These are phyloP conservation scores for Gremmenia infestans DNA, from an alignment of 2,329 filamentous ascomycete species.

Conservation along the genomic window DNA sequence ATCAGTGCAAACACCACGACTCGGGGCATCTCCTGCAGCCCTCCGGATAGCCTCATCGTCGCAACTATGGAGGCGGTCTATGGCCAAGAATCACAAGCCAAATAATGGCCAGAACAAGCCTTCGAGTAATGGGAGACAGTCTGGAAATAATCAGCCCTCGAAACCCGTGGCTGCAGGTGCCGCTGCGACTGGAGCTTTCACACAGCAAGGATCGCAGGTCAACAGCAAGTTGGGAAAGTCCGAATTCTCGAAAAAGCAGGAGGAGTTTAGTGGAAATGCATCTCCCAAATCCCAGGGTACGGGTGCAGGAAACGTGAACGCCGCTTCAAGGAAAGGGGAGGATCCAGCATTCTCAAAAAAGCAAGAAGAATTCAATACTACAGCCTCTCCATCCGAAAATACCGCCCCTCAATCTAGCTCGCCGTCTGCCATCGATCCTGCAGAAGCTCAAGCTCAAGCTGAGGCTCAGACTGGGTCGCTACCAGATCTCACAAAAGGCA, in stretches of 20 bases:
- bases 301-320: conserved; percentile 15
- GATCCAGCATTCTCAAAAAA: conserved; percentile 18
- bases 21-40: conserved; percentile 24
- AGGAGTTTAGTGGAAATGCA: conserved; percentile 16
- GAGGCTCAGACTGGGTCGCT: conserved; percentile 50
- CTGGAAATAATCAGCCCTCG: conserved; percentile 12
- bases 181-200: conserved; percentile 8
- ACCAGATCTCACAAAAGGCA: conserved; percentile 89
- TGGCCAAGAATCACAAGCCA: conserved; percentile 38
- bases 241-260: conserved; percentile 17
- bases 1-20: conserved; percentile 24
- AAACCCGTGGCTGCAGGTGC: conserved; percentile 8
- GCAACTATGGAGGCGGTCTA: conserved; percentile 39
- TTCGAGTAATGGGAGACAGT: conserved; percentile 12
- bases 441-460: conserved; percentile 44
- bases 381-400: conserved; percentile 32
- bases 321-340: conserved; percentile 11
- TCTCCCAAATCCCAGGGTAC: conserved; percentile 9
- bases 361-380: conserved; percentile 32
- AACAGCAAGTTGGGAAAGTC: conserved; percentile 17
- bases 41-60: conserved; percentile 32
- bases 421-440: conserved; percentile 34
- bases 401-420: conserved; percentile 31
- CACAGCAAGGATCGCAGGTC: conserved; percentile 12
- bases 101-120: conserved; percentile 26